Evolutionary conservation across 2,329 filamentous ascomycete genomes (phyloP), one percentile per base, ranked within the genome.

Genomic region (Ophiocordyceps camponoti-saundersi): DNA sequence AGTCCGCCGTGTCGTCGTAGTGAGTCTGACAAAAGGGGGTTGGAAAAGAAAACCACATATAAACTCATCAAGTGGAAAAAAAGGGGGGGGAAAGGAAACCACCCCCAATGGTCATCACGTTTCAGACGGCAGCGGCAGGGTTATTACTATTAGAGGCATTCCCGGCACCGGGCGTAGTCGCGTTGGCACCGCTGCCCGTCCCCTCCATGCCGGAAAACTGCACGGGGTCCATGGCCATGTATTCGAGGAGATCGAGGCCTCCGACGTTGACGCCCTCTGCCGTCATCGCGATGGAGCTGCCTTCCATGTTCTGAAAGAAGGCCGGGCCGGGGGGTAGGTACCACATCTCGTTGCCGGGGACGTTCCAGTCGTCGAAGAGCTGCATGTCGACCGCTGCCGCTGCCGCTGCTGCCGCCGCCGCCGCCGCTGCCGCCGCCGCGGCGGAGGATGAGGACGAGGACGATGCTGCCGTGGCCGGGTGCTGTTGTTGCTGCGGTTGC

Each of bases 231-330:
- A 80, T 76, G 8, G 75, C 73, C 77, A 82, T 80, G 52, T 78
- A 81, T 56, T 83, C 79, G 15, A 83, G 68, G 53, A 83, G 57
- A 56, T 83, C 79, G 30, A 82, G 66, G 0, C 79, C 79, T 11
- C 77, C 78, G 2, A 82, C 74, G 53, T 80, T 80, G 45, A 82
- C 73, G 26, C 78, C 78, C 53, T 82, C 78, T 10, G 78, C 75
- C 3, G 77, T 81, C 74, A 81, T 80, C 42, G 76, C 76, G 11
- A 81, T 76, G 7, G 69, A 69, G 32, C 70, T 69, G 51, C 77
- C 76, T 49, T 73, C 74, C 55, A 80, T 69, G 56, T 79, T 80
- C 55, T 80, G 76, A 60, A 79, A 81, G 48, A 82, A 77, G 5
- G 76, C 77, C 2, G 77, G 68, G 0, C 78, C 78, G 0, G 78